Evolutionary conservation across 371 early-diverging fungal species (phyloP), one percentile per base, ranked within the genome.

Genomic region (Mucor saturninus): DNA sequence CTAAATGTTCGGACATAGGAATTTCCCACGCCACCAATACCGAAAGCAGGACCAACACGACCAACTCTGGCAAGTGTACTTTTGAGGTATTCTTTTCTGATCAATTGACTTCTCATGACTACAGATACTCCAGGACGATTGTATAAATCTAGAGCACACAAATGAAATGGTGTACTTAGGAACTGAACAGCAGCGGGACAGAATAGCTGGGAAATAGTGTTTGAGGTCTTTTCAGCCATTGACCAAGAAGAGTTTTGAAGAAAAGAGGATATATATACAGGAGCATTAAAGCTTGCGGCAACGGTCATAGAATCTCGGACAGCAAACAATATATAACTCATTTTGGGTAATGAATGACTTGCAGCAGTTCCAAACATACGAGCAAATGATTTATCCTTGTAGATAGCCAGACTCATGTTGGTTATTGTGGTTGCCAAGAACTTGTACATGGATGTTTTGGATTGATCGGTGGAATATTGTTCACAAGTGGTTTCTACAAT

Each of bases 41-140:
- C 88, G 73, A 86, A 89, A 43, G 91, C 91, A 5, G 91, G 89
- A 28, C 84, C 85, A 51, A 90, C 89, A 61, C 91, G 73, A 30
- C 66, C 88, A 46, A 86, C 77, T 38, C 89, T 73, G 29, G 89
- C 89, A 8, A 81, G 54, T 0, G 84, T 72, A 26, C 85, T 80
- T 61, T 77, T 81, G n/a, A 76, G 30, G 65, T 90, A 90, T 55
- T 83, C 83, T 53, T 62, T 68, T 48, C 66, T 56, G 21, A 90
- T 72, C n/a, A 81, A 61, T 28, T 62, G 65, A 7, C 46, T 4
- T 21, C 86, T 72, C 43, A 80, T 71, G 3, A 32, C n/a, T 1
- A 62, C 0, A 4, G 73, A 40, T 5, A 61, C 76, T 3, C 35
- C 50, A 5, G 83, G 79, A 15, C 84, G 68, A 70, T 89, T 89